Evolutionary conservation across 441 rosid genomes (phyloP), one percentile per base, ranked within the genome.

Genomic region (Populus hybrid): DNA sequence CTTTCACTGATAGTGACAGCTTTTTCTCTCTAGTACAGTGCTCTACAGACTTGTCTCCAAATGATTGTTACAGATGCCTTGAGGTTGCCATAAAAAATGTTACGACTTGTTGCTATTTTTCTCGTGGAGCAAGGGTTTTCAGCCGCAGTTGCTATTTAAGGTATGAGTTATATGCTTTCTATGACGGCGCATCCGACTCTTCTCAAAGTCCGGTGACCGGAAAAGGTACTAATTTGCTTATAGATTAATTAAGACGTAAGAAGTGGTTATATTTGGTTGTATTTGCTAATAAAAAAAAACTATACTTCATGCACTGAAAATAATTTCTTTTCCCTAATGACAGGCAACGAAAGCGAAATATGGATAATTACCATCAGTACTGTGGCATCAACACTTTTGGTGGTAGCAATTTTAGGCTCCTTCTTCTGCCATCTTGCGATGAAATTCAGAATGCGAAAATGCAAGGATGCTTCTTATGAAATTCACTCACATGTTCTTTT

Each of bases 71-170:
- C 29, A 23, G 33, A 1, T 84, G 87, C 74, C 87, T 86, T 38
- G 45, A 59, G 63, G 66, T 53, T 64, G 84, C 88, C 7, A 69
- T 63, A 18, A 20, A n/a, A 21, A 76, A 86, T 73, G 67, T 82
- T 67, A 68, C 64, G 9, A 64, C 16, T 20, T 71, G 79, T 77
- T 80, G 77, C 71, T 56, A 42, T 76, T 78, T 23, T 59, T 82
- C 84, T n/a, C 36, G 72, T 0, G 87, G 89, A 2, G 84, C 72
- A 2, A 69, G 85, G 74, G 50, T 86, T 29, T 74, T 80, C 6
- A 84, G 89, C 81, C 85, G 73, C 2, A 84, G 86, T 76, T 86
- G 87, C 78, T 84, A 82, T 66, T 69, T 86, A 78, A 82, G 87
- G 76, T 86, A 82, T 63, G 84, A 86, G 70, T 71, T 84, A 9